These are phyloP conservation scores for Datisca glomerata DNA, from an alignment of 306 rosid species.

Conservation along the genomic window DNA sequence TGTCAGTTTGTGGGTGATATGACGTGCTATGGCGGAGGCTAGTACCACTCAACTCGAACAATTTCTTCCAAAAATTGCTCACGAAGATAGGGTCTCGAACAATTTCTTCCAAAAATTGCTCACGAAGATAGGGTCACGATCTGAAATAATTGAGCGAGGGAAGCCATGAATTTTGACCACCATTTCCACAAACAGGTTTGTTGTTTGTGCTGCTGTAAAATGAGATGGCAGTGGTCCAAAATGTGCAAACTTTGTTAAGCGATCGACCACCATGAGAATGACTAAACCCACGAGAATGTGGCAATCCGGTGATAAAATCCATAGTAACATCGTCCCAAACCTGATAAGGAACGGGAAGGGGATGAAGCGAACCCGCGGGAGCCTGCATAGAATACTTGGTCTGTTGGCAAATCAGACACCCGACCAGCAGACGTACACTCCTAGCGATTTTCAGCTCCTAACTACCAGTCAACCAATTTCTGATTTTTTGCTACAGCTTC, in stretches of 20 bases:
- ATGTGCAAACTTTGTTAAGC: background rate
- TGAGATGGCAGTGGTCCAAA: background rate
- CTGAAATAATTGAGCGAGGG: background rate
- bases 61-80: too few relatives aligned
- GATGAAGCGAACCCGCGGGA: background rate
- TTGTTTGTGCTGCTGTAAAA: background rate
- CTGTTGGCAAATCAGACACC: background rate
- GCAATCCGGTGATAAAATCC: background rate
- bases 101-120: background rate
- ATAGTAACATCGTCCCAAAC: background rate
- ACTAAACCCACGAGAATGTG: background rate
- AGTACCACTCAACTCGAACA: background rate
- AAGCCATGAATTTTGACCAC: background rate
- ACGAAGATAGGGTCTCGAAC: too few relatives aligned
- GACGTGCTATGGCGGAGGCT: background rate
- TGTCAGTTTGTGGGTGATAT: too few relatives aligned
- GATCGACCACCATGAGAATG: background rate
- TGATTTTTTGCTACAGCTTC: too few relatives aligned
- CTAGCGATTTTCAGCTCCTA: too few relatives aligned
- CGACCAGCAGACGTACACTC: too few relatives aligned
- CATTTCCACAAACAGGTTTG: background rate
- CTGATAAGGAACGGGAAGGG: background rate
- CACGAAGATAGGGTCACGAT: background rate
- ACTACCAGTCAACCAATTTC: too few relatives aligned
- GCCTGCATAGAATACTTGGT: background rate